phyloP scores from a whole-genome alignment of 2,329 filamentous ascomycete species.

The Claviceps pazoutovae region DNA sequence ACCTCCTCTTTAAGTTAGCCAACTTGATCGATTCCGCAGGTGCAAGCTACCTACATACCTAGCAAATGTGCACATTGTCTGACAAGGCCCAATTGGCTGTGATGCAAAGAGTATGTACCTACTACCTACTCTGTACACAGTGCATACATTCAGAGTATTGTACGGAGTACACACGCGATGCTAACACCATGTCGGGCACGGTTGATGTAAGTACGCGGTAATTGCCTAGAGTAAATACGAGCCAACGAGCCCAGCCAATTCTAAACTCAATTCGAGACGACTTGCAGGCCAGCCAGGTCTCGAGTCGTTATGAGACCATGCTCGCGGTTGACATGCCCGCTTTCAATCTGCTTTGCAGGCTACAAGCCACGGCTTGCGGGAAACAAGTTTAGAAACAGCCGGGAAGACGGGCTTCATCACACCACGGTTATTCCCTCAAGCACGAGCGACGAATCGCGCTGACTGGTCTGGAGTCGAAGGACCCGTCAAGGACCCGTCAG shows the following conservation, averaged over 20 bases:
- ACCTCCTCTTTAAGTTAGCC: background rate
- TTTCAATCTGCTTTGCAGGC: background rate
- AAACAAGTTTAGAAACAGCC: background rate
- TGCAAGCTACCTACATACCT: background rate
- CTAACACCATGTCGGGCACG: background rate
- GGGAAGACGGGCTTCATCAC: background rate
- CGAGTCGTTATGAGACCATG: background rate
- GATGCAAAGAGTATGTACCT: no score
- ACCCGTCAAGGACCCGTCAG: background rate
- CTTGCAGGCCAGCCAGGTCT: background rate
- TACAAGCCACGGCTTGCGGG: background rate
- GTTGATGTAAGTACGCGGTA: background rate
- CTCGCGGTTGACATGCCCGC: background rate
- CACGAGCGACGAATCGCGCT: background rate
- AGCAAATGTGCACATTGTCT: no score
- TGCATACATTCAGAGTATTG: background rate
- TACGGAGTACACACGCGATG: background rate
- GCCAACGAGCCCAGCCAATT: background rate
- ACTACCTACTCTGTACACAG: no score
- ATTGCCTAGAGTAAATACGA: background rate
- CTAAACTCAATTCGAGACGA: background rate
- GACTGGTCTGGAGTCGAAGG: background rate
- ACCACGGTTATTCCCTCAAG: background rate
- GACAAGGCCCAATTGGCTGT: no score
- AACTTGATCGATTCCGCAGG: background rate